phyloP scores from a whole-genome alignment of 2,329 filamentous ascomycete genomes.

The Verticillium dahliae region DNA sequence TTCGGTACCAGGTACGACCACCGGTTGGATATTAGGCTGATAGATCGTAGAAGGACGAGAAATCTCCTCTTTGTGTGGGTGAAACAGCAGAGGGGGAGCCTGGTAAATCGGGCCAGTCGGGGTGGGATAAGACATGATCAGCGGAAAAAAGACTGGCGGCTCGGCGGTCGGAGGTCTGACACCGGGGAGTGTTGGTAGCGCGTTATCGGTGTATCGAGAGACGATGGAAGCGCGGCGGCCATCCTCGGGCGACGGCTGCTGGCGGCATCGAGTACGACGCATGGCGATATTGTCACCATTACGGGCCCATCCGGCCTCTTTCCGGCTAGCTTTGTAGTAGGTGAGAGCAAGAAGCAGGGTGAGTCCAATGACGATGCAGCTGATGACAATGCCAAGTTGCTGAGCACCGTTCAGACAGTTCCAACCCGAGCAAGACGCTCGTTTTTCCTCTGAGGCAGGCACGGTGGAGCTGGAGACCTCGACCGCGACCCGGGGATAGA shows the following conservation, averaged over 20 bases:
- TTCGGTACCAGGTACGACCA: not conserved
- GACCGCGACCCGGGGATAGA: not conserved
- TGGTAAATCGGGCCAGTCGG: not conserved
- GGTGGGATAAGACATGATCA: not conserved
- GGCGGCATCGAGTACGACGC: not conserved
- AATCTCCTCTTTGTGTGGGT: not conserved
- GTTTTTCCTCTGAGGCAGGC: not conserved
- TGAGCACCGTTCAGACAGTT: slow-evolving; percentile 28
- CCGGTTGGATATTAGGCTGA: not conserved
- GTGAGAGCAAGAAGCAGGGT: slow-evolving; percentile 22
- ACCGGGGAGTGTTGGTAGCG: not conserved
- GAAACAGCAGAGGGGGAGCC: not conserved
- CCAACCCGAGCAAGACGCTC: slow-evolving; percentile 24
- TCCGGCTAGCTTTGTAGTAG: slow-evolving; percentile 21
- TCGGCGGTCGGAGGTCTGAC: not conserved
- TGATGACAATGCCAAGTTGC: slow-evolving; percentile 32
- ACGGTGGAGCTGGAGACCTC: not conserved
- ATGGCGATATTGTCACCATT: not conserved
- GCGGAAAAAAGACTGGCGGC: not conserved
- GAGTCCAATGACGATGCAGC: slow-evolving; percentile 20
- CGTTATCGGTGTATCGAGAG: not conserved
- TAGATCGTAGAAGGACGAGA: not conserved
- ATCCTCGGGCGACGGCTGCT: not conserved
- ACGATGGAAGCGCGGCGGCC: not conserved
- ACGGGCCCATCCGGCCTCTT: not conserved